These are phyloP conservation scores for Cladosporium sp. DNA, from an alignment of 2,329 filamentous ascomycete species.

Conservation along the genomic window DNA sequence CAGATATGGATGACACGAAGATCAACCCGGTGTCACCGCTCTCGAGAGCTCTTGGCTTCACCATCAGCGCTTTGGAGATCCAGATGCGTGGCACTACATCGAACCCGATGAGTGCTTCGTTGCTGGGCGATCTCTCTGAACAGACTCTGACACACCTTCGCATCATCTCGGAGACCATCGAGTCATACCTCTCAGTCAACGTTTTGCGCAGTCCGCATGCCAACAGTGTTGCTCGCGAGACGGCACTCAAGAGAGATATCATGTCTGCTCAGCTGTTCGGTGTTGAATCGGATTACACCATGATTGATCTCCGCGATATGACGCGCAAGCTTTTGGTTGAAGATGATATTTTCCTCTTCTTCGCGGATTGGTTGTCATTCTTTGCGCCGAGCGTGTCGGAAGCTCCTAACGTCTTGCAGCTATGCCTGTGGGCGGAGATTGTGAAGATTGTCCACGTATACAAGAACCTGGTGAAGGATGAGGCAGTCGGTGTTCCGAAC, in stretches of 20 bases:
- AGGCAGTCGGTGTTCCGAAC: conserved; percentile 3
- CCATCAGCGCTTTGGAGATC: conserved; percentile 86
- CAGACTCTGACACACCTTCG: conserved; percentile 82
- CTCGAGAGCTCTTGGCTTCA: conserved; percentile 63
- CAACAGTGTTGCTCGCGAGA: conserved; percentile 18
- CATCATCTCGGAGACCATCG: conserved; percentile 81
- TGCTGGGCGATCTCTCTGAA: conserved; percentile 80
- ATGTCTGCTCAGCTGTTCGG: conserved; percentile 29
- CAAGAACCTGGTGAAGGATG: conserved; percentile 24
- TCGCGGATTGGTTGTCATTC: conserved; percentile 57
- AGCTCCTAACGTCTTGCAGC: conserved; percentile 60
- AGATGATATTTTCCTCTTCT: conserved; percentile 72
- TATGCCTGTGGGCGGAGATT: conserved; percentile 90
- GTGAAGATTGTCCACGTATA: conserved; percentile 70
- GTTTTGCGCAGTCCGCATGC: conserved; percentile 51
- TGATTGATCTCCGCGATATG: conserved; percentile 20
- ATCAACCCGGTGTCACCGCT: conserved; percentile 22
- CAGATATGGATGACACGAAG: conserved; percentile 15
- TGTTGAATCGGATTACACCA: conserved; percentile 20
- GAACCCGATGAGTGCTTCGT: conserved; percentile 62
- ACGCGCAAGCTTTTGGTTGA: conserved; percentile 51
- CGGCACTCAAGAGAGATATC: conserved; percentile 25
- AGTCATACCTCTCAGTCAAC: conserved; percentile 77
- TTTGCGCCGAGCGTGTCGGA: conserved; percentile 27
- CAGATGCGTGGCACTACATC: conserved; percentile 72